These are phyloP conservation scores for Hamiltosporidium tvaerminnensis DNA, from an alignment of 371 early-diverging fungal species.

Conservation along the genomic window DNA sequence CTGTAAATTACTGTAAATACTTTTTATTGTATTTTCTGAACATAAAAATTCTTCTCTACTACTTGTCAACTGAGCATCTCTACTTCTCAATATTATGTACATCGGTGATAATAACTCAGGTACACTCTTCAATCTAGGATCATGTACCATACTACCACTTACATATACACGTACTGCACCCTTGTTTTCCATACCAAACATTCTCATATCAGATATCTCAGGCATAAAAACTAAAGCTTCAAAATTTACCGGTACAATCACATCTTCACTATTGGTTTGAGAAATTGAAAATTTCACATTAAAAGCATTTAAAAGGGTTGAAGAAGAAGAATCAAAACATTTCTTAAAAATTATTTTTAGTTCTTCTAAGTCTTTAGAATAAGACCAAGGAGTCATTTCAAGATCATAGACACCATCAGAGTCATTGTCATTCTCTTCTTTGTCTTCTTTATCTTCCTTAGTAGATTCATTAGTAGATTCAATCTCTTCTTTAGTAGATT, in stretches of 20 bases:
- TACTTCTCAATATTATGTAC: slow-evolving; percentile 1
- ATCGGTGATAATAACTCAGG: slow-evolving; percentile 7
- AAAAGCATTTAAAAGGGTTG: neutral
- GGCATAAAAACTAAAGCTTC: slow-evolving; percentile 6
- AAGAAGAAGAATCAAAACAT: neutral
- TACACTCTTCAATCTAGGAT: neutral
- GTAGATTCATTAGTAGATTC: too few relatives aligned
- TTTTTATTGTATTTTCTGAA: neutral
- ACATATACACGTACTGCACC: slow-evolving; percentile 1
- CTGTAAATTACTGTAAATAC: neutral
- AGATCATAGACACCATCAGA: neutral
- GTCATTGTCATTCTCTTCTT: neutral
- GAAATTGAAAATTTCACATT: neutral
- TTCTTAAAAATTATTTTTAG: neutral
- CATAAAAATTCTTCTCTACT: slow-evolving; percentile 9
- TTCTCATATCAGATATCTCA: slow-evolving; percentile 3
- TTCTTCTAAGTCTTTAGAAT: neutral
- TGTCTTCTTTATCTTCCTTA: slow-evolving; percentile 3
- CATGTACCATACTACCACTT: neutral
- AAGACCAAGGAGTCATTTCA: slow-evolving; percentile 1
- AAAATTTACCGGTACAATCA: neutral
- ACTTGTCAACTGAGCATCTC: neutral
- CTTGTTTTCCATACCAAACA: slow-evolving; percentile 7
- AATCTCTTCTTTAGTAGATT: too few relatives aligned
- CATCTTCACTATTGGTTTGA: neutral